Evolutionary conservation across 2,329 filamentous ascomycete species (phyloP).

Genomic region (Ascochyta pisi): DNA sequence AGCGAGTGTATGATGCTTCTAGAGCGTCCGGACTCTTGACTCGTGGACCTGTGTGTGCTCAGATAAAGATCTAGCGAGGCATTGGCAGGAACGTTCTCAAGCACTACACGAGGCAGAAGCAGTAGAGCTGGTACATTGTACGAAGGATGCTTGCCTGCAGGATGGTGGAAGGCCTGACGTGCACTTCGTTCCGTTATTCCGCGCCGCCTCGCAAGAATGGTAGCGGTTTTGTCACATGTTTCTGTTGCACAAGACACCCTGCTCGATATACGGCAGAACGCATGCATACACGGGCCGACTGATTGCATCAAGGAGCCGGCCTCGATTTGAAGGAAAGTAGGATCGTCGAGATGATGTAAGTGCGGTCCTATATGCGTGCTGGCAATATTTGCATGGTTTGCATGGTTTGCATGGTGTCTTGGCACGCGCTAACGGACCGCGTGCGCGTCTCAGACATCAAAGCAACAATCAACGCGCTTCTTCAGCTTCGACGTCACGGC

Average conservation of each 20-base stretch:
- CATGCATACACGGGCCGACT: slow-evolving; percentile 7
- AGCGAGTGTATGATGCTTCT: slow-evolving; percentile 2
- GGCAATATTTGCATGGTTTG: slow-evolving; percentile 9
- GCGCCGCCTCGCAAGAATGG: background rate
- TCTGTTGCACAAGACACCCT: slow-evolving; percentile 7
- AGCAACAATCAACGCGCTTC: slow-evolving; percentile 2
- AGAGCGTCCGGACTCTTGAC: slow-evolving; percentile 4
- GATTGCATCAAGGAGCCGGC: background rate
- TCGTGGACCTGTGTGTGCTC: background rate
- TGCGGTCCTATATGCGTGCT: background rate
- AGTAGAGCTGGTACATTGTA: background rate
- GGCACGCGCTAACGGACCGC: background rate
- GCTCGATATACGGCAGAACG: background rate
- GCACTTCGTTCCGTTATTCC: slow-evolving; percentile 13
- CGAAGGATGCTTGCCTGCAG: slow-evolving; percentile 8
- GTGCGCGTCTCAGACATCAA: slow-evolving; percentile 5
- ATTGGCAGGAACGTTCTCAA: background rate
- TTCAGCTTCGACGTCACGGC: slow-evolving; percentile 1
- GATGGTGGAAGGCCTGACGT: slow-evolving; percentile 1
- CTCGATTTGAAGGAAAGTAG: background rate
- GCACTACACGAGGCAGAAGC: slow-evolving; percentile 2
- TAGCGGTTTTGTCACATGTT: slow-evolving; percentile 9
- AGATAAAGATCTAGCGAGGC: background rate
- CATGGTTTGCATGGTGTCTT: slow-evolving; percentile 7
- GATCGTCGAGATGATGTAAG: background rate